Conservation (phyloP, 208 protist genomes). For the Lotmaria passim region DNA sequence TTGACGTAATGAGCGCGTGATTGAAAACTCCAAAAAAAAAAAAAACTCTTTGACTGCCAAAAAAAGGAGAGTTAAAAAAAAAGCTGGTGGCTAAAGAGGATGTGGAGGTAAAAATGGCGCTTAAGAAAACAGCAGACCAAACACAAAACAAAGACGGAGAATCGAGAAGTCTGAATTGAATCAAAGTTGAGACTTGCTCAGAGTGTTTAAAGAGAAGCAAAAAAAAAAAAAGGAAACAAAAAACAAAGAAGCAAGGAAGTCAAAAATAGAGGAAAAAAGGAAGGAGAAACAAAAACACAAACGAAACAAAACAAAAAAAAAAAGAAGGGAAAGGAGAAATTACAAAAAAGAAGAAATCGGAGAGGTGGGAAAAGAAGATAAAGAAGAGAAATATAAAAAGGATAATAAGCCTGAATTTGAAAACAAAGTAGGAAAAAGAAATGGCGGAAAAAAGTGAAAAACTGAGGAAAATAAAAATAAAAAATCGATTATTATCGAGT, state of each 20-base stretch:
- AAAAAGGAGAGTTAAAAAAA: constrained; percentile 1
- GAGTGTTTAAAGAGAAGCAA: neutral
- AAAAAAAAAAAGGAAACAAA: constrained; percentile 21
- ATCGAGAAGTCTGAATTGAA: neutral
- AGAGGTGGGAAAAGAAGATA: constrained; percentile 5
- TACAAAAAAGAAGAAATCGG: neutral
- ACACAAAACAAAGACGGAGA: neutral
- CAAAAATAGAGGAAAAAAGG: neutral
- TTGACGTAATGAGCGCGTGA: constrained; percentile 10
- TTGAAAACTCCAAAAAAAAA: neutral
- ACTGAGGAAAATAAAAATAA: neutral
- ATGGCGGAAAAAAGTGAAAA: constrained; percentile 1
- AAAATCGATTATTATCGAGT: constrained; percentile 17
- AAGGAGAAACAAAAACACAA: constrained; percentile 12
- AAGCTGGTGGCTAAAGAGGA: constrained; percentile 3
- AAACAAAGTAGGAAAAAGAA: constrained; percentile 7
- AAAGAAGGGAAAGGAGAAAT: constrained; percentile 5
- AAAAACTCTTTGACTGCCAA: neutral
- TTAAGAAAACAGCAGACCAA: neutral
- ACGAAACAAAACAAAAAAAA: neutral
- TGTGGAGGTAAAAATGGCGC: neutral
- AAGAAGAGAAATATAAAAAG: constrained; percentile 15
- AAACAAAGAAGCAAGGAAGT: neutral
- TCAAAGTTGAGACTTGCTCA: constrained; percentile 2
- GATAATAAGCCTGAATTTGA: constrained; percentile 12